Base-by-base conservation (phyloP, 371 early-diverging fungal genomes). In the Mortierella sp. region DNA sequence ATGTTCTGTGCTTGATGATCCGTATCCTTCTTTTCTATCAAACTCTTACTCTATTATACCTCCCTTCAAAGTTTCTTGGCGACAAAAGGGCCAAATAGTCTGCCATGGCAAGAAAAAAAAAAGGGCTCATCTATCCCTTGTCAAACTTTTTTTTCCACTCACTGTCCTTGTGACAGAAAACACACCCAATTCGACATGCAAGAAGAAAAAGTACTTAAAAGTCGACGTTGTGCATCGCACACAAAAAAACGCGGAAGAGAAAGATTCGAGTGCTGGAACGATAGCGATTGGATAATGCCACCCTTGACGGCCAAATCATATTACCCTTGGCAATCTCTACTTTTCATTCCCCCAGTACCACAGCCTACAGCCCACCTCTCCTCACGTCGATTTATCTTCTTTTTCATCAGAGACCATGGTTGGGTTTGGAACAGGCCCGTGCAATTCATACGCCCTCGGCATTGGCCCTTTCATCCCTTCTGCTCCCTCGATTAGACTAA, bases 141-240 rank as follows among this genome's bases (percentile, higher is more conserved):
- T 38, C 38, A 21, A 65, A 65, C 35, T 21, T 38, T 38, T 41
- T 38, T 38, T 21, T 49, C 14, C 11, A 14, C 21, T 65, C 21
- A 2, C 8, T 65, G 65, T 65, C 65, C 65, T 65, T 65, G 65
- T 65, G 65, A 65, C 65, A 56, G 27, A 65, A 65, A 63, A 65
- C 8, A 65, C 35, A 21, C 24, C 65, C 24, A 16, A 24, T 38
- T 35, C 38, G 38, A 65, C 10, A 38, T 16, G 18, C 11, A 16
- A 14, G 0, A 27, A 60, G 32, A 60, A 32, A 32, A 27, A 11
- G 21, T 7, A 3, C 38, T 24, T 65, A 38, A 21, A 24, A 65
- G 65, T 65, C 65, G 65, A 65, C 10, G 12, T 58, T 27, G 63
- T 14, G 65, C 38, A 63, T 16, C 24, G 12, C 24, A 56, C n/a